Conservation (phyloP, 176 grass and related monocot species). For the Phyllostachys edulis region DNA sequence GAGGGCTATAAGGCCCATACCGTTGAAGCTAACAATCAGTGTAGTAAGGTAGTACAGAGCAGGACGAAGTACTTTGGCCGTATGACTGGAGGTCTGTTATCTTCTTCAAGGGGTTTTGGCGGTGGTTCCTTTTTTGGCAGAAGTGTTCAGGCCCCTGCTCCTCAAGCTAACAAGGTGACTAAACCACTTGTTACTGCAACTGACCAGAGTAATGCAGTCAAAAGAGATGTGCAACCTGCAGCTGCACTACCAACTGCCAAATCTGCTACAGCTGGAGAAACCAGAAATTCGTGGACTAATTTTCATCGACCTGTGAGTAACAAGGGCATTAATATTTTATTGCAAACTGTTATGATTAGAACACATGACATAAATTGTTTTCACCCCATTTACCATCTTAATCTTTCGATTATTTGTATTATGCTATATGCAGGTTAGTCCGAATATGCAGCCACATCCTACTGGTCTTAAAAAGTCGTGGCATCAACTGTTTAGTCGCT, state of each 20-base stretch:
- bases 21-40: slow-evolving; percentile 43
- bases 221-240: slow-evolving; percentile 57
- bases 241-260: slow-evolving; percentile 31
- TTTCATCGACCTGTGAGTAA: slow-evolving; percentile 67
- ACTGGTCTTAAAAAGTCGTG: slow-evolving; percentile 66
- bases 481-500: slow-evolving; percentile 81
- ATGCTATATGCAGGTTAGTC: slow-evolving; percentile 58
- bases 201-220: slow-evolving; percentile 56
- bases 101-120: slow-evolving; percentile 66
- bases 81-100: slow-evolving; percentile 60
- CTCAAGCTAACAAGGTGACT: slow-evolving; percentile 53
- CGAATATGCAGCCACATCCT: slow-evolving; percentile 57
- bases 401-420: slow-evolving; percentile 28
- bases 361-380: slow-evolving; percentile 4
- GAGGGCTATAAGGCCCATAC: slow-evolving; percentile 47
- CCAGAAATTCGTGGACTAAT: slow-evolving; percentile 45
- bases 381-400: slow-evolving; percentile 22
- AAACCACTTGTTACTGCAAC: slow-evolving; percentile 38
- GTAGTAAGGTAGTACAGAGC: slow-evolving; percentile 42
- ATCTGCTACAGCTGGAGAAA: slow-evolving; percentile 55
- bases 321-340: slow-evolving; percentile 21
- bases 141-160: slow-evolving; percentile 45
- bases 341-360: not conserved
- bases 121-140: slow-evolving; percentile 68
- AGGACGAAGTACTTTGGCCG: slow-evolving; percentile 69